Evolutionary conservation across 805 yeast genomes (phyloP), one percentile per base, ranked within the genome.

Genomic region (Jamesozyma spencerorum): DNA sequence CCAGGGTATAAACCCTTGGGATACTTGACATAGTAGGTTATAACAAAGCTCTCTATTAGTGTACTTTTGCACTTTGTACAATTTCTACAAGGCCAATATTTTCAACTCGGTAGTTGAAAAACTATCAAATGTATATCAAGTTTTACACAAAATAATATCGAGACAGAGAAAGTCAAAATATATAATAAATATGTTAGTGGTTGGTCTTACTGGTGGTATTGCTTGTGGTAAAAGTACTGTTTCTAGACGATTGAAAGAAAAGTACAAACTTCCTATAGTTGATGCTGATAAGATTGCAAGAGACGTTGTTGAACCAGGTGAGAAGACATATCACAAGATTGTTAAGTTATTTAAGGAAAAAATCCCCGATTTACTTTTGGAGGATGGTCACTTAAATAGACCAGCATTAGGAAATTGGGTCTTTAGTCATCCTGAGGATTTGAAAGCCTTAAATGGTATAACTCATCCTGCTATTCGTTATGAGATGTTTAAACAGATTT

Each of bases 151-250:
- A 28, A 28, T 28, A 28, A 10, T 7, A 28, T 28, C 3, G 12
- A 28, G 4, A 18, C 17, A 31, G 33, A n/a, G 28, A 15, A 36
- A 19, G 14, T 14, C 18, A 22, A 14, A 24, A 18, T 22, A 22
- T 22, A 22, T 10, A 10, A 14, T 4, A 14, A 29, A 15, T 6
- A 42, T 92, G 98, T 72, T 92, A 34, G 72, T 92, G 26, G 73
- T 92, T 5, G 99, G 99, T 1, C 72, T 92, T n/a, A 92, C 98
- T 0, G 99, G 99, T 2, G 96, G 97, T 1, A 92, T 92, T 37
- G 95, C 96, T 4, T 74, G 92, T n/a, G 99, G 99, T 2, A 92
- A 92, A 55, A 81, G 95, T 15, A 90, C 97, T 0, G 97, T 85
- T 0, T 85, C 96, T 0, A 55, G 64, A 14, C 60, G 73, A 28